Evolutionary conservation across 208 protist genomes (phyloP), one percentile per base, ranked within the genome.

Genomic region (Porcisia hertigi): DNA sequence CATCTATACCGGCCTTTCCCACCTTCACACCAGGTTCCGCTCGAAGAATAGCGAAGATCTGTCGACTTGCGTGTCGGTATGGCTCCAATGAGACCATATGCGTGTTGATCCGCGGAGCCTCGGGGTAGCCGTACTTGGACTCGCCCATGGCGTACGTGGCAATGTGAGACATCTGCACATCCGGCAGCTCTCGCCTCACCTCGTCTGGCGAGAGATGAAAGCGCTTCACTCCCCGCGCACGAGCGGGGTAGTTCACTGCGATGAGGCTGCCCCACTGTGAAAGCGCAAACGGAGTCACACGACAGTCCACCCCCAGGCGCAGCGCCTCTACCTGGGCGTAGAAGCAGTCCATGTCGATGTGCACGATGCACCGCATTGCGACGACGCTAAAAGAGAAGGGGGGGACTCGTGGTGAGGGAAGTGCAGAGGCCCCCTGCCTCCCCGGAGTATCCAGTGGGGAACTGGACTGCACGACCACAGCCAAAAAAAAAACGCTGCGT

Each of bases 301-400:
- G 87, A 77, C 89, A 97, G 75, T 96, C 90, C 39, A 95, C 80
- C 36, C 92, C 87, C 43, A 96, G 87, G 0, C 90, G 83, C 12
- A 93, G 78, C n/a, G 88, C 87, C 85, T 97, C 95, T 62, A 96
- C 92, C 71, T 97, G 92, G 7, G 88, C 92, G 80, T 97, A 98
- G 81, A 98, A 98, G 86, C 88, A 96, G 75, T 98, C 95, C 86
- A 97, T 91, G 79, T 98, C 92, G 25, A 97, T 80, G 82, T 97
- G 95, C 55, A 73, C 84, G 45, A 98, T 94, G 80, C 69, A 73
- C 20, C 69, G 69, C 69, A 73, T 59, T 30, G 67, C 11, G 20
- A 59, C 49, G 2, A n/a, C 43, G 8, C 20, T 36, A 11, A 1
- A 20, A 3, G 7, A 8, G 23, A 4, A 5, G 47, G 55, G 62